Base-by-base conservation (phyloP, 2,329 filamentous ascomycete genomes). In the Cladosporium sp. region DNA sequence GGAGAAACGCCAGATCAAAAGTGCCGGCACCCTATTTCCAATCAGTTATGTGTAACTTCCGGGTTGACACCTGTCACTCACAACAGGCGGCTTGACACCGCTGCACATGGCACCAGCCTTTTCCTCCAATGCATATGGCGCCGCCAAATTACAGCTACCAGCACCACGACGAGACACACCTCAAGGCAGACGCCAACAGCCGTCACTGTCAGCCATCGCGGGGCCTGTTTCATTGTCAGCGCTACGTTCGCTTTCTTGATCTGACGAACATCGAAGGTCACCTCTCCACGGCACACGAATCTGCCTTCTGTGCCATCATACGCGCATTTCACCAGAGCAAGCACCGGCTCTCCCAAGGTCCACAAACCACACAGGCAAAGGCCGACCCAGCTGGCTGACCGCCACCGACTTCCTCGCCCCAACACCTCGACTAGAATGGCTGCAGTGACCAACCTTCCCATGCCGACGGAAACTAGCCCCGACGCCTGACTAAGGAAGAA, bases 271-370 rank as follows among this genome's bases (percentile, higher is more conserved):
- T 30, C 27, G 38, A 24, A 17, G 20, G 17, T 41, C 19, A 41
- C 38, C 13, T 41, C 38, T 41, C 38, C 38, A 13, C 17, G 17
- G 38, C 38, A 41, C 38, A 41, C 38, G 38, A 41, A 41, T 22
- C 38, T 24, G 38, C 38, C 38, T 41, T 41, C 20, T 22, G 38
- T 41, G 17, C 20, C 38, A 19, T 41, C 38, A 41, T 41, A 41
- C 17, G 38, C 18, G 38, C 38, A 41, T 19, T 17, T 20, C 7
- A 41, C 38, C 18, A 19, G 11, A 41, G 38, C 38, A 41, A 41
- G 38, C 19, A 41, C 17, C 38, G 38, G 18, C 38, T 41, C 38
- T 11, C 17, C 38, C 38, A 41, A 17, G 38, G 20, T 22, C 38
- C 38, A 41, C 38, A 24, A 11, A 7, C 38, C 38, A 19, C 38